phyloP scores from a whole-genome alignment of 2,329 filamentous ascomycete genomes.

The Tolypocladium inflatum region DNA sequence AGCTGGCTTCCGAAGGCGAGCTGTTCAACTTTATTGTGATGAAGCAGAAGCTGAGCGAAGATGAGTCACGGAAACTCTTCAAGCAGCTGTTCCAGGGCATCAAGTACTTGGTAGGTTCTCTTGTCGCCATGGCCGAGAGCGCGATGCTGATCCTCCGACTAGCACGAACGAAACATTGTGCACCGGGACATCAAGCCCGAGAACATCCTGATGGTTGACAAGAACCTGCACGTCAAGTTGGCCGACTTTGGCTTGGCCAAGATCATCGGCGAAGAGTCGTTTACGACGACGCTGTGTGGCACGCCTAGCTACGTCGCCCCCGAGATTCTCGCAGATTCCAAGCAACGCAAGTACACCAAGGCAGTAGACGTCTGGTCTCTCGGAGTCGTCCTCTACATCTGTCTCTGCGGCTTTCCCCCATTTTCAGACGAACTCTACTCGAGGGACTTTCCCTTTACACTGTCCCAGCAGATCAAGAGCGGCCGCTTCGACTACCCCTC shows the following conservation, averaged over 20 bases:
- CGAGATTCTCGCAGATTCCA: conserved; percentile 79
- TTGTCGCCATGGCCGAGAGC: not conserved
- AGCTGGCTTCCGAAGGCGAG: conserved; percentile 86
- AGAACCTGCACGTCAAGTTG: conserved; percentile 77
- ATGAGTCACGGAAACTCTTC: conserved; percentile 79
- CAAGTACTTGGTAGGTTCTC: conserved; percentile 76
- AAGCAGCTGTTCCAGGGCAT: conserved; percentile 85
- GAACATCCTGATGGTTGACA: conserved; percentile 85
- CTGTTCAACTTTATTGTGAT: conserved; percentile 91
- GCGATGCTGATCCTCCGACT: not conserved
- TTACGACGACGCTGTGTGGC: conserved; percentile 90
- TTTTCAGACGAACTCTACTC: conserved; percentile 91
- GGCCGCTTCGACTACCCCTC: conserved; percentile 91
- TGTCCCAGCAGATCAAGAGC: conserved; percentile 82
- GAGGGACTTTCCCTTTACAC: conserved; percentile 70
- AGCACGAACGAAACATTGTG: conserved; percentile 97
- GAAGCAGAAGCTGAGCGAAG: conserved; percentile 79
- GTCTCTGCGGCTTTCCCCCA: conserved; percentile 89
- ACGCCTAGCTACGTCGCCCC: conserved; percentile 97
- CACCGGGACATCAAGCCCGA: conserved; percentile 97
- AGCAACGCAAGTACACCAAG: conserved; percentile 80
- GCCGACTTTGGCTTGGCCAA: conserved; percentile 96
- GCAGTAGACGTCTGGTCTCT: conserved; percentile 96
- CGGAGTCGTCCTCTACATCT: conserved; percentile 97
- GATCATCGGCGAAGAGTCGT: conserved; percentile 97